A percentile compares a stretch with the other conserved stretches of the same genome.
phyloP scores from a whole-genome alignment of 805 yeast species.

The Sporopachydermia quercuum region DNA sequence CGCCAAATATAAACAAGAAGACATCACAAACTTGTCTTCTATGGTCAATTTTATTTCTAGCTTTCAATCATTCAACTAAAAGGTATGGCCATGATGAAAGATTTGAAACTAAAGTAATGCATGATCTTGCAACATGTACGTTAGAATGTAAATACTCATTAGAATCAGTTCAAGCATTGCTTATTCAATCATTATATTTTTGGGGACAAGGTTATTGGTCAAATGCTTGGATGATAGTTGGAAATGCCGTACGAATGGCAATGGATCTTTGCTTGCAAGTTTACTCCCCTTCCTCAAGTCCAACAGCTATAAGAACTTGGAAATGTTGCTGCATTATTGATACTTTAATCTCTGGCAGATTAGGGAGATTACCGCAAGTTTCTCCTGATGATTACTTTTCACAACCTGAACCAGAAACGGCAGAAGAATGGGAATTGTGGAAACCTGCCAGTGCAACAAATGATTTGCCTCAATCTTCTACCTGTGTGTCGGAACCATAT shows the following conservation, averaged over 20 bases:
- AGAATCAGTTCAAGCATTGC: neutral
- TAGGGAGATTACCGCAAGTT: neutral
- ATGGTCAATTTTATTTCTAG: neutral
- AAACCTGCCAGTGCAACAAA: conserved; percentile 1
- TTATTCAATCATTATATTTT: neutral
- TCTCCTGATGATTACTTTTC: neutral
- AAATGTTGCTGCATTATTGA: conserved; percentile 1
- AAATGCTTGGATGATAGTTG: conserved; percentile 1
- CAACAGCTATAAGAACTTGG: neutral
- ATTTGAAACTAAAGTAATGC: neutral
- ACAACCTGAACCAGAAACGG: neutral
- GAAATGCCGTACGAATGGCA: neutral
- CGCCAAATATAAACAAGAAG: neutral
- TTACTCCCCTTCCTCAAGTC: neutral
- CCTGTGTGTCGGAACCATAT: neutral
- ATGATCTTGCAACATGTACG: neutral
- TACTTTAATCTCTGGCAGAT: neutral
- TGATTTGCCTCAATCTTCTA: neutral
- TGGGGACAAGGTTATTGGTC: neutral
- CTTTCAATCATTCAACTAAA: neutral
- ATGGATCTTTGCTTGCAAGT: neutral
- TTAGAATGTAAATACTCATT: neutral
- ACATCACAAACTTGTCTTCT: neutral
- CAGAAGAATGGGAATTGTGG: conserved; percentile 1
- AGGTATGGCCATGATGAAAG: neutral